These are phyloP conservation scores for Kwoniella newhampshirensis DNA, from an alignment of 768 basidiomycete genomes.

Conservation along the genomic window DNA sequence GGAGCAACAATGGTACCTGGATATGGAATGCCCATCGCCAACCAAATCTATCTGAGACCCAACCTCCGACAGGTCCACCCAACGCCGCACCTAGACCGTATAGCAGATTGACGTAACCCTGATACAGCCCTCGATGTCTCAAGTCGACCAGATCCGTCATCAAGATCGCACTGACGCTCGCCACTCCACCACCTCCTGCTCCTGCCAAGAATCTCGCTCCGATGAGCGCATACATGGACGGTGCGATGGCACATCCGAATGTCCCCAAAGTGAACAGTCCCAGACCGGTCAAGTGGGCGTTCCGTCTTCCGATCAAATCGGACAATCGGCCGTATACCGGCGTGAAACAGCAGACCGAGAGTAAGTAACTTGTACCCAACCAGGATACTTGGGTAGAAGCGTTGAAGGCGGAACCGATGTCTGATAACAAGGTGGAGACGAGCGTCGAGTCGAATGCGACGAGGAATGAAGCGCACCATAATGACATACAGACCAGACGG, in stretches of 20 bases:
- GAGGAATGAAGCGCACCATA: constrained; percentile 41
- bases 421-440: constrained; percentile 36
- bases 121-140: constrained; percentile 83
- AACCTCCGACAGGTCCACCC: constrained; percentile 54
- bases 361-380: constrained; percentile 47
- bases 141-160: constrained; percentile 86
- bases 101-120: constrained; percentile 58
- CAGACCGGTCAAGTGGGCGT: constrained; percentile 29
- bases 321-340: constrained; percentile 45
- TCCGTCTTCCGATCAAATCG: constrained; percentile 37
- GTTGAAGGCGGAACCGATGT: constrained; percentile 36
- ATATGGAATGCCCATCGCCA: constrained; percentile 60
- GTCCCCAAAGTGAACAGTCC: constrained; percentile 39
- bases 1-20: constrained; percentile 33
- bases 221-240: constrained; percentile 37
- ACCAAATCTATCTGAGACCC: constrained; percentile 74
- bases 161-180: constrained; percentile 57
- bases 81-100: constrained; percentile 65
- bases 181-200: constrained; percentile 42
- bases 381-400: constrained; percentile 44
- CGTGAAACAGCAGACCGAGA: constrained; percentile 44
- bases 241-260: constrained; percentile 33
- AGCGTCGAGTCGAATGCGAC: constrained; percentile 37
- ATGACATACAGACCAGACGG: constrained; percentile 31
- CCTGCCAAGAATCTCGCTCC: constrained; percentile 36